phyloP scores from a whole-genome alignment of 2,329 filamentous ascomycete species.

The Xylaria sp. region DNA sequence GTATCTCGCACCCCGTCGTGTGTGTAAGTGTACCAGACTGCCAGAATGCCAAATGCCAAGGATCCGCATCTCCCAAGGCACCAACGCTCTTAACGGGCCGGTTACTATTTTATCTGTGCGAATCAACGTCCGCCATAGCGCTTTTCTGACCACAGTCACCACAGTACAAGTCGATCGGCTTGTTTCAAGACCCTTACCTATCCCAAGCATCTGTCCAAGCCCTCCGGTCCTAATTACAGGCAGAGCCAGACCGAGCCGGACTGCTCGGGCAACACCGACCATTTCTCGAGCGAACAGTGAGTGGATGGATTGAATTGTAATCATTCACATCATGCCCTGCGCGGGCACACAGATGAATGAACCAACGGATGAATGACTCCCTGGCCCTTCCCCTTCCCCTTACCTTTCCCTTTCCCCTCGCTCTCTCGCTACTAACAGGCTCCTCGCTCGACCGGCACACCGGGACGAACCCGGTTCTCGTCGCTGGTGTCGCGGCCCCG shows the following conservation, averaged over 20 bases:
- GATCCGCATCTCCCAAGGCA: slow-evolving; percentile 29
- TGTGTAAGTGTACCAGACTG: slow-evolving; percentile 1
- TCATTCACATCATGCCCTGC: neutral
- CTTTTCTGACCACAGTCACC: slow-evolving; percentile 32
- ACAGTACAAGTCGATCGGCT: slow-evolving; percentile 26
- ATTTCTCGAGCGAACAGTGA: slow-evolving; percentile 15
- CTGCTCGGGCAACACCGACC: slow-evolving; percentile 29
- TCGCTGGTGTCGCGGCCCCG: slow-evolving; percentile 14
- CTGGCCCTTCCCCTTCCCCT: neutral
- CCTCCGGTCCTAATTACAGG: neutral
- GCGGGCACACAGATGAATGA: neutral
- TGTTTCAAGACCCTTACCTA: slow-evolving; percentile 20
- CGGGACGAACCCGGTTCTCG: slow-evolving; percentile 12
- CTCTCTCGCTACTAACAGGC: neutral
- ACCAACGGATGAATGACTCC: neutral
- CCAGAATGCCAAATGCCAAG: slow-evolving; percentile 8
- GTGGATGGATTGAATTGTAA: slow-evolving; percentile 11
- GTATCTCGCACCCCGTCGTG: slow-evolving; percentile 17
- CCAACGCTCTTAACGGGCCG: slow-evolving; percentile 35
- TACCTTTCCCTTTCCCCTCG: neutral
- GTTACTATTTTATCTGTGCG: slow-evolving; percentile 37
- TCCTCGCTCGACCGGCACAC: slow-evolving; percentile 7
- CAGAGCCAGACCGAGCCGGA: slow-evolving; percentile 22
- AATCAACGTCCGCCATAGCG: slow-evolving; percentile 17
- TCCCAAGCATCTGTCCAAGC: neutral